Conservation (phyloP, 75 land plant genomes). For the Gnetum montanum region DNA sequence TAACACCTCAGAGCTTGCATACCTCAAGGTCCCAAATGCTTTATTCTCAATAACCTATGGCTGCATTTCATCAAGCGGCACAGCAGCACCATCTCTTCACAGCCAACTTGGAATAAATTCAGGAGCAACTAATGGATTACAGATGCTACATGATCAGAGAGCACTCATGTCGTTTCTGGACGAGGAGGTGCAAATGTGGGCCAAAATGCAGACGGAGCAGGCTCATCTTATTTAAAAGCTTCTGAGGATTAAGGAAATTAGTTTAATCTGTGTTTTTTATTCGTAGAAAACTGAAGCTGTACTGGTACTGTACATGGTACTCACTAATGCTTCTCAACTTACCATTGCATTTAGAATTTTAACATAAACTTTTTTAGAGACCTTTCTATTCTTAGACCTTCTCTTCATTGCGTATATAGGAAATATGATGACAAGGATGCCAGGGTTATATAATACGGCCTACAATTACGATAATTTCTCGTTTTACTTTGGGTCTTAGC, state of each 20-base stretch:
- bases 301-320: too few relatives aligned
- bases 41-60: slow-evolving; percentile 44
- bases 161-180: slow-evolving; percentile 14
- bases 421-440: too few relatives aligned
- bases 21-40: slow-evolving; percentile 55
- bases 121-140: slow-evolving; percentile 40
- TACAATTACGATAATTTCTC: too few relatives aligned
- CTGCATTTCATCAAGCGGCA: slow-evolving; percentile 25
- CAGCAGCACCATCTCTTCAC: slow-evolving; percentile 47
- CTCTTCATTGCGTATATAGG: too few relatives aligned
- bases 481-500: too few relatives aligned
- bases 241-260: slow-evolving; percentile 47
- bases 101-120: slow-evolving; percentile 62
- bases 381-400: too few relatives aligned
- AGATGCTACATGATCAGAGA: slow-evolving; percentile 38
- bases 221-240: slow-evolving; percentile 44
- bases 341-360: too few relatives aligned
- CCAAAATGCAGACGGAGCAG: slow-evolving; percentile 29
- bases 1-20: slow-evolving; percentile 54
- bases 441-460: too few relatives aligned
- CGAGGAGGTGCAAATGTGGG: slow-evolving; percentile 26
- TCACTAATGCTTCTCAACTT: too few relatives aligned
- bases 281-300: too few relatives aligned
- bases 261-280: slow-evolving; percentile 11
- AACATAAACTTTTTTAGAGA: too few relatives aligned